These are phyloP conservation scores for Gossypium trilobum DNA, from an alignment of 441 rosid genomes.

Conservation along the genomic window DNA sequence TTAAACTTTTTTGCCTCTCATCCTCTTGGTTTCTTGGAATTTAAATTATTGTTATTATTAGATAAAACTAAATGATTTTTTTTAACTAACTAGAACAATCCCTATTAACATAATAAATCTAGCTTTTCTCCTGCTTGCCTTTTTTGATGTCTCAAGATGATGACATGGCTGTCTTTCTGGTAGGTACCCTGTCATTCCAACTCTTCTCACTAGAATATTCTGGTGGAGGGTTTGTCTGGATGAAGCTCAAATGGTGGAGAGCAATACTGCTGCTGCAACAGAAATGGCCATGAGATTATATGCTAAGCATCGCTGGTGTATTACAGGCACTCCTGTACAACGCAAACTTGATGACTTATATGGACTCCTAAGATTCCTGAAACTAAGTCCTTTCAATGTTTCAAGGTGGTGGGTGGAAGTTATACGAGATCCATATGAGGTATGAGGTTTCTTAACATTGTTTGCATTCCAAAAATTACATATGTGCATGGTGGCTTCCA, in stretches of 20 bases:
- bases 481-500: conserved; percentile 3
- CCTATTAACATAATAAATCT: neutral
- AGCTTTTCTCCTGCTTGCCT: neutral
- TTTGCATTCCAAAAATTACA: neutral
- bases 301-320: conserved; percentile 84
- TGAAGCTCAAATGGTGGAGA: conserved; percentile 99
- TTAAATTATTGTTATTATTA: neutral
- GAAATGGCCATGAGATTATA: conserved; percentile 87
- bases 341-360: conserved; percentile 88
- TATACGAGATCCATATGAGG: conserved; percentile 89
- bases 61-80: neutral
- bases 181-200: conserved; percentile 94
- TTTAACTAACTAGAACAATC: neutral
- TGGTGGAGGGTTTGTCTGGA: conserved; percentile 99
- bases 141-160: conserved; percentile 10
- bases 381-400: conserved; percentile 69
- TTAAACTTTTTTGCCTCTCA: neutral
- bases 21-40: neutral
- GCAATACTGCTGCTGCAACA: conserved; percentile 80
- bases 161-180: conserved; percentile 17
- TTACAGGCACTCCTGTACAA: conserved; percentile 93
- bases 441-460: conserved; percentile 18
- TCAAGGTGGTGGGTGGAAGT: conserved; percentile 90
- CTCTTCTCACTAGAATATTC: conserved; percentile 76
- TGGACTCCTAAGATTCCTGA: conserved; percentile 77